Conservation (phyloP, 1,284 basidiomycete species). For the Apiotrichum sp. region DNA sequence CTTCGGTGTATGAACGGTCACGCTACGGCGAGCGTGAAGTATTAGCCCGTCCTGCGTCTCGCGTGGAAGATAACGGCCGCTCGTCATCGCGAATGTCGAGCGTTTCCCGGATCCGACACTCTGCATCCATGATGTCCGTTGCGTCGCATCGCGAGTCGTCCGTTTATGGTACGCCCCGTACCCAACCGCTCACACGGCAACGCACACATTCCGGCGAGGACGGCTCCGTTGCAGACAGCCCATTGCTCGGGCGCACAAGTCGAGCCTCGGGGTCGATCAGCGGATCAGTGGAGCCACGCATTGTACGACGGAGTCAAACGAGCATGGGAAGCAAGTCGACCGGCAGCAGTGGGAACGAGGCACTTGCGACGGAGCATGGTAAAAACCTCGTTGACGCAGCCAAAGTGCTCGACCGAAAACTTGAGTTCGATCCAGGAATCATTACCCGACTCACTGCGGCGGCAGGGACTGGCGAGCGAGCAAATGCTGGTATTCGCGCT, state of each 20-base stretch:
- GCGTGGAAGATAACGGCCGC: conserved; percentile 6
- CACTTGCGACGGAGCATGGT: conserved; percentile 32
- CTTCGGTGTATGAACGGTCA: conserved; percentile 11
- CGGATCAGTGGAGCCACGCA: conserved; percentile 4
- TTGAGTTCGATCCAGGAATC: conserved; percentile 26
- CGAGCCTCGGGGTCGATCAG: conserved; percentile 4
- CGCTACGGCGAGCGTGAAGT: conserved; percentile 15
- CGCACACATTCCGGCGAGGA: conserved; percentile 7
- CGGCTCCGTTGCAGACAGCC: conserved; percentile 11
- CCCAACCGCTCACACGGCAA: conserved; percentile 6
- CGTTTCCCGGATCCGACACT: conserved; percentile 6
- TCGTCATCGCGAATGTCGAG: not conserved
- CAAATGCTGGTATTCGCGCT: conserved; percentile 25
- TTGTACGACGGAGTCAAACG: conserved; percentile 14
- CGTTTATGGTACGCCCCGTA: conserved; percentile 25
- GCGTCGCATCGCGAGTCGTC: conserved; percentile 28
- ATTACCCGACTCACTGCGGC: conserved; percentile 22
- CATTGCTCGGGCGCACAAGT: conserved; percentile 11
- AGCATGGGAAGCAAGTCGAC: conserved; percentile 5
- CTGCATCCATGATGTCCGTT: conserved; percentile 32
- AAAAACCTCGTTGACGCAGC: conserved; percentile 38
- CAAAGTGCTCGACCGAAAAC: conserved; percentile 23
- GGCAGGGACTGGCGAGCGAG: conserved; percentile 24
- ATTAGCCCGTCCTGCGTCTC: conserved; percentile 5
- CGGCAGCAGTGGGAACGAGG: conserved; percentile 2